Evolutionary conservation across 106 monocot species (phyloP).

Genomic region (Posidonia australis): DNA sequence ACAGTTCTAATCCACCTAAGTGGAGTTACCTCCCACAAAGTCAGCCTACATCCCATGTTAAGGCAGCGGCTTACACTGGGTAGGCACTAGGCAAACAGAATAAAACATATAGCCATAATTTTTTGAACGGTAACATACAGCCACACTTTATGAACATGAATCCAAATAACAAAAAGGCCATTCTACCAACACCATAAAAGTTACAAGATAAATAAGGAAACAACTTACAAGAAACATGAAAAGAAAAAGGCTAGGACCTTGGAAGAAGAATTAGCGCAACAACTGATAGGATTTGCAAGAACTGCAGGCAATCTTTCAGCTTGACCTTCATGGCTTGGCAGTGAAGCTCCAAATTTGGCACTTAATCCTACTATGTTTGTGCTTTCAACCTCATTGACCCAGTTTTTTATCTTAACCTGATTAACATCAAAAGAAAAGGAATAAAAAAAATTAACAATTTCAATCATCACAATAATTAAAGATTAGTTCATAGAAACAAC

Average conservation of each 20-base stretch:
- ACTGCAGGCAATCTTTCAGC: conserved; percentile 43
- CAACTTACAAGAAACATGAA: neutral
- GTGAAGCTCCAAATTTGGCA: conserved; percentile 71
- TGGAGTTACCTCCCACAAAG: no score
- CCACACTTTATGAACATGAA: no score
- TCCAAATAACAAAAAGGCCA: neutral
- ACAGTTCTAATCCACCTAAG: no score
- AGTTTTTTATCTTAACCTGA: conserved; percentile 81
- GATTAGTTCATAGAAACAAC: neutral
- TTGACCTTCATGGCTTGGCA: conserved; percentile 48
- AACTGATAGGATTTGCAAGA: conserved; percentile 72
- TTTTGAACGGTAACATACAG: no score
- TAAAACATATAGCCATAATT: no score
- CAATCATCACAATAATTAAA: neutral
- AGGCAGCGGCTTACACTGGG: no score
- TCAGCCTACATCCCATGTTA: no score
- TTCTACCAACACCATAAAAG: neutral
- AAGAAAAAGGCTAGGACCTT: conserved; percentile 34
- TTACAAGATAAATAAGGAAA: neutral
- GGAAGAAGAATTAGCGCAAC: conserved; percentile 57
- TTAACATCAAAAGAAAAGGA: conserved; percentile 1
- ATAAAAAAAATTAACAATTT: neutral
- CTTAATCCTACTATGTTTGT: conserved; percentile 54
- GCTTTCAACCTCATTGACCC: conserved; percentile 69
- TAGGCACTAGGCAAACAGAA: no score